Conservation (phyloP, 495 filamentous ascomycete species). For the Platismatia glauca region DNA sequence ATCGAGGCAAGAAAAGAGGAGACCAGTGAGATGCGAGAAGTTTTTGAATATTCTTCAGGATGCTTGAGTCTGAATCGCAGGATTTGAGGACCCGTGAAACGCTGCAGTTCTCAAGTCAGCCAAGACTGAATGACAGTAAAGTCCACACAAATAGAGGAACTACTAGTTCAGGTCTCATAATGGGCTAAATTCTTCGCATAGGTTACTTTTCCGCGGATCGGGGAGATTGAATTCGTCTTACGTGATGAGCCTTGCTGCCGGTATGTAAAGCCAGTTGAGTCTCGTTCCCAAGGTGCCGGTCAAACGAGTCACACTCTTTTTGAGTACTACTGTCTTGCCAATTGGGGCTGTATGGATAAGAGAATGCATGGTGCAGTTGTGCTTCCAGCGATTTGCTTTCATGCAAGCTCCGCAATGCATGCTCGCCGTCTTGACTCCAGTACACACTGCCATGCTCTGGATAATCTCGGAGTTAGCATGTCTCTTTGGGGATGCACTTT, state of each 20-base stretch:
- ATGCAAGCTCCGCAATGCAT: constrained; percentile 52
- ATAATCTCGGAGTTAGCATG: neutral
- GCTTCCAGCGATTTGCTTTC: constrained; percentile 51
- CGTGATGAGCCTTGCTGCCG: constrained; percentile 90
- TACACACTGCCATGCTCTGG: constrained; percentile 87
- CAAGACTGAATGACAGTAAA: neutral
- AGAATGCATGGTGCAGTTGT: constrained; percentile 67
- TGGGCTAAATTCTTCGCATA: neutral
- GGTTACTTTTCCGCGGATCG: neutral
- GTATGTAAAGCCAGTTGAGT: constrained; percentile 66
- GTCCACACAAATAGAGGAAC: neutral
- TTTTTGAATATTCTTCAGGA: constrained; percentile 70
- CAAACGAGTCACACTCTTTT: constrained; percentile 80
- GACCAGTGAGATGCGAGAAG: constrained; percentile 80
- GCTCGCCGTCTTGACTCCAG: constrained; percentile 69
- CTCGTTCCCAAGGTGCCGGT: constrained; percentile 54
- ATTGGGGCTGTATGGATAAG: constrained; percentile 82
- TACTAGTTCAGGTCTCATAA: neutral
- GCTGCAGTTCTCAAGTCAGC: constrained; percentile 38
- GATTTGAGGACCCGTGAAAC: constrained; percentile 97
- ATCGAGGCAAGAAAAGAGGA: constrained; percentile 92
- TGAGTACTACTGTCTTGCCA: constrained; percentile 98
- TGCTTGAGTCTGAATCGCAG: constrained; percentile 72
- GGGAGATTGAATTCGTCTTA: constrained; percentile 36
- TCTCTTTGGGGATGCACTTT: too few relatives aligned